These are phyloP conservation scores for Ascochyta viciae-villosae DNA, from an alignment of 2,329 filamentous ascomycete genomes.

Conservation along the genomic window DNA sequence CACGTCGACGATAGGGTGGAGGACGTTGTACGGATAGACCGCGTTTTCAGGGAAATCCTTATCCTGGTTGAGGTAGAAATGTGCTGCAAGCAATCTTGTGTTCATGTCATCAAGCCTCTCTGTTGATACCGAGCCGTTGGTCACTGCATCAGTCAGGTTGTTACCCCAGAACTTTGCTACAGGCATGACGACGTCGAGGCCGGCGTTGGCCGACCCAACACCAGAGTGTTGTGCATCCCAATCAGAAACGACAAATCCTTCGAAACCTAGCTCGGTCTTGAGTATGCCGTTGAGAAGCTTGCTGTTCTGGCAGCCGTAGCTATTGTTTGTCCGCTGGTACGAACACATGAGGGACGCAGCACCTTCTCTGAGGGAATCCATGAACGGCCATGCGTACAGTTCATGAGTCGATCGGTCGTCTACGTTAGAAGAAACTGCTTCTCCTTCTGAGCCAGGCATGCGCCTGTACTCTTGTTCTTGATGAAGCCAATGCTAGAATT, in stretches of 20 bases:
- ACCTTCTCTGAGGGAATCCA: conserved; percentile 65
- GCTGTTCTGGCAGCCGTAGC: conserved; percentile 44
- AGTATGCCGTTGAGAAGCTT: conserved; percentile 58
- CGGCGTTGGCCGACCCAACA: conserved; percentile 53
- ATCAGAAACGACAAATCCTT: conserved; percentile 52
- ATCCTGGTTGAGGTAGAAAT: conserved; percentile 49
- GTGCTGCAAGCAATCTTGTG: conserved; percentile 36
- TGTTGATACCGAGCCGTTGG: conserved; percentile 34
- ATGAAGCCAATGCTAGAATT: conserved; percentile 45
- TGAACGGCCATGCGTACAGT: conserved; percentile 71
- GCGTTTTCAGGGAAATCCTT: conserved; percentile 40
- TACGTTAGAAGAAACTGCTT: conserved; percentile 66
- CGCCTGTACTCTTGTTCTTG: conserved; percentile 65
- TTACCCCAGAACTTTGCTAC: conserved; percentile 40
- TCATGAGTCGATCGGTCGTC: conserved; percentile 72
- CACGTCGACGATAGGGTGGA: conserved; percentile 56
- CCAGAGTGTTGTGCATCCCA: conserved; percentile 57
- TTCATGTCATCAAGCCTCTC: conserved; percentile 43
- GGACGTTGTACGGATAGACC: conserved; percentile 31
- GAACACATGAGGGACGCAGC: conserved; percentile 67
- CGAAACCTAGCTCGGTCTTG: conserved; percentile 60
- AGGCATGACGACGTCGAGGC: conserved; percentile 58
- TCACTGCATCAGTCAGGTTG: conserved; percentile 41
- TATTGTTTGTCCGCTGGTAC: conserved; percentile 47
- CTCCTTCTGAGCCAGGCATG: conserved; percentile 52